Conservation (phyloP, 2,329 filamentous ascomycete genomes). For the Epichloe sibirici region DNA sequence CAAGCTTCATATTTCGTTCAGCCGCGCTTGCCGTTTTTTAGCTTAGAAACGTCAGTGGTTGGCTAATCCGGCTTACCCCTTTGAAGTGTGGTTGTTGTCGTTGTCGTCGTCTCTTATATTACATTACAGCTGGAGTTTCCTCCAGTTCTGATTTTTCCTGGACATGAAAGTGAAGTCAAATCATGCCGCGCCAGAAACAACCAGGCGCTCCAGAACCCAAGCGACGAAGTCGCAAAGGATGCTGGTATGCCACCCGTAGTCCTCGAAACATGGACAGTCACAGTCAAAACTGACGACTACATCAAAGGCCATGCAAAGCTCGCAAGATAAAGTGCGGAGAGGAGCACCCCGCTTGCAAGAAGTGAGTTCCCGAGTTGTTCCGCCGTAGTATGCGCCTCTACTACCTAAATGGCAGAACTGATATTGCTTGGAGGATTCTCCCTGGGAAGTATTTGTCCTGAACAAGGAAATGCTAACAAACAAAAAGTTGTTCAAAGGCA, state of each 20-base stretch:
- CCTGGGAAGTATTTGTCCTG: too few species aligned
- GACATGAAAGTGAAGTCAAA: neutral
- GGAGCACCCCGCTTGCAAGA: slow-evolving; percentile 58
- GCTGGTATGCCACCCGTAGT: slow-evolving; percentile 23
- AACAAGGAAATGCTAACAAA: neutral
- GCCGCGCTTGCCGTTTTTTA: neutral
- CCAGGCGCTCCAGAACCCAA: slow-evolving; percentile 31
- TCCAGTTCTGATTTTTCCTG: neutral
- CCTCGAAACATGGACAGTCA: neutral
- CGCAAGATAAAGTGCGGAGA: slow-evolving; percentile 67
- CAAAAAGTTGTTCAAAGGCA: slow-evolving; percentile 48
- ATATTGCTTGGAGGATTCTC: neutral
- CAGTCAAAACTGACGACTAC: neutral
- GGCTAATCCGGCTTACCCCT: neutral
- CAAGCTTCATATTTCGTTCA: neutral
- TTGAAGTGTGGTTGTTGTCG: neutral
- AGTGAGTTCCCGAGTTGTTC: slow-evolving; percentile 28
- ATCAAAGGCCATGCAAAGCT: slow-evolving; percentile 60
- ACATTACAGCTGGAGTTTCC: neutral
- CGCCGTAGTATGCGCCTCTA: neutral
- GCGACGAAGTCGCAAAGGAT: slow-evolving; percentile 32
- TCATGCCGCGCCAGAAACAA: slow-evolving; percentile 31
- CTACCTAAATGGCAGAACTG: neutral
- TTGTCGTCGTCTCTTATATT: neutral
- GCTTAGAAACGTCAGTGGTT: neutral